Evolutionary conservation across 805 yeast genomes (phyloP).

Genomic region (Lachancea lanzarotensis): DNA sequence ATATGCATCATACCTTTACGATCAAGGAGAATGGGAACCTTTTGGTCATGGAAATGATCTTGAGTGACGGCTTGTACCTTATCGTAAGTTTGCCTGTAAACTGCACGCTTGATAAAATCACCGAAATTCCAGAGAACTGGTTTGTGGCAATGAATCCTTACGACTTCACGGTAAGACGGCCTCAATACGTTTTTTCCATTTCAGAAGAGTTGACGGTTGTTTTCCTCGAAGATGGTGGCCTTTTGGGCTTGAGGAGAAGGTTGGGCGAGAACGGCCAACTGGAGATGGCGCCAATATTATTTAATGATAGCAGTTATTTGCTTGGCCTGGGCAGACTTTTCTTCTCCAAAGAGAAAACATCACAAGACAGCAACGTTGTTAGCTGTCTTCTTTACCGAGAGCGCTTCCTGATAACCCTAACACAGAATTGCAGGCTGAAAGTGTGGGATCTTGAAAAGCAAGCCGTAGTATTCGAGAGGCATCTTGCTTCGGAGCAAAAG

Average conservation of each 20-base stretch:
- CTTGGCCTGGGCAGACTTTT: slow-evolving; percentile 32
- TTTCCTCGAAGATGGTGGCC: slow-evolving; percentile 70
- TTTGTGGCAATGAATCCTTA: slow-evolving; percentile 63
- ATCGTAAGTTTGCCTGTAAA: slow-evolving; percentile 21
- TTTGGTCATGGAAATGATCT: slow-evolving; percentile 20
- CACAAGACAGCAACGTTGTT: slow-evolving; percentile 17
- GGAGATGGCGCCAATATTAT: slow-evolving; percentile 39
- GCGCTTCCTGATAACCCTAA: slow-evolving; percentile 21
- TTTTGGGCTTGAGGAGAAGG: slow-evolving; percentile 44
- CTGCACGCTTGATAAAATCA: slow-evolving; percentile 13
- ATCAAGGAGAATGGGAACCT: slow-evolving; percentile 8
- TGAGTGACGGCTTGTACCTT: slow-evolving; percentile 23
- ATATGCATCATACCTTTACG: slow-evolving; percentile 21
- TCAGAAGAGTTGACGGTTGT: slow-evolving; percentile 44
- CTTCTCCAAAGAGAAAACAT: slow-evolving; percentile 11
- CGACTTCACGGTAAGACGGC: slow-evolving; percentile 50
- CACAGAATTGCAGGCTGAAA: slow-evolving; percentile 24
- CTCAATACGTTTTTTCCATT: slow-evolving; percentile 46
- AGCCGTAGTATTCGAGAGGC: slow-evolving; percentile 15
- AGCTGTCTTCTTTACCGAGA: slow-evolving; percentile 19
- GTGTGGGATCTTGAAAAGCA: slow-evolving; percentile 28
- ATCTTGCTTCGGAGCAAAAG: slow-evolving; percentile 9
- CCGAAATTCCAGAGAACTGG: slow-evolving; percentile 40
- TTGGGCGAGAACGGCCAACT: slow-evolving; percentile 12
- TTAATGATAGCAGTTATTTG: slow-evolving; percentile 48